These are phyloP conservation scores for Schizopora paradoxa DNA, from an alignment of 1,284 basidiomycete species.

Conservation along the genomic window DNA sequence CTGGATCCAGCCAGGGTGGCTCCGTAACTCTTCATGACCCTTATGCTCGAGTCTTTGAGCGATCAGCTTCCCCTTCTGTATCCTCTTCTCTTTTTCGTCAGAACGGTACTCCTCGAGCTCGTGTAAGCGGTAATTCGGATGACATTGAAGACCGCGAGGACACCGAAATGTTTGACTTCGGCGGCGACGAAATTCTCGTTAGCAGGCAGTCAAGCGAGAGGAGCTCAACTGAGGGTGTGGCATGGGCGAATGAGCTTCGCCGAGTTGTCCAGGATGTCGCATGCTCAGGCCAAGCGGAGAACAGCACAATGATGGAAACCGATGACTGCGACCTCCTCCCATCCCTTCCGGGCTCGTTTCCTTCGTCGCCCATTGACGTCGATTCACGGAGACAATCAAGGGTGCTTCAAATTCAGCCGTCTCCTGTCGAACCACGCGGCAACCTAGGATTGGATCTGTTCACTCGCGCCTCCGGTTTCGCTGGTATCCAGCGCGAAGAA, in stretches of 20 bases:
- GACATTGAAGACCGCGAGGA: constrained; percentile 13
- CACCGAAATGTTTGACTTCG: constrained; percentile 6
- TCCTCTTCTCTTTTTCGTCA: constrained; percentile 14
- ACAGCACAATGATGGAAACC: constrained; percentile 6
- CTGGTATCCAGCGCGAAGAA: background rate
- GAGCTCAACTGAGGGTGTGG: constrained; percentile 5
- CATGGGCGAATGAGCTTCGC: constrained; percentile 15
- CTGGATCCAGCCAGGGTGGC: constrained; percentile 1
- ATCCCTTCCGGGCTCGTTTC: constrained; percentile 16
- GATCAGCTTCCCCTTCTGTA: constrained; percentile 15
- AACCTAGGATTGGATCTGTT: constrained; percentile 15
- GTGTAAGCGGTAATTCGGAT: constrained; percentile 2
- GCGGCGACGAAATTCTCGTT: constrained; percentile 1
- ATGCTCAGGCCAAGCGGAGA: background rate
- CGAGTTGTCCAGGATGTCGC: constrained; percentile 7
- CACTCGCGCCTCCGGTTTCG: background rate
- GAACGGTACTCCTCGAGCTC: background rate
- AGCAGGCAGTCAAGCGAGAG: constrained; percentile 4
- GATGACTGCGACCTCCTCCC: constrained; percentile 12
- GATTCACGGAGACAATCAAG: background rate
- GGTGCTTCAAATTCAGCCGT: background rate
- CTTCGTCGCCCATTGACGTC: constrained; percentile 12
- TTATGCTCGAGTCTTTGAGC: constrained; percentile 5
- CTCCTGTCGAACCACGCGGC: background rate
- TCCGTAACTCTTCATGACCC: constrained; percentile 1